phyloP scores from a whole-genome alignment of 2,329 filamentous ascomycete genomes.

The Colletotrichum trifolii region DNA sequence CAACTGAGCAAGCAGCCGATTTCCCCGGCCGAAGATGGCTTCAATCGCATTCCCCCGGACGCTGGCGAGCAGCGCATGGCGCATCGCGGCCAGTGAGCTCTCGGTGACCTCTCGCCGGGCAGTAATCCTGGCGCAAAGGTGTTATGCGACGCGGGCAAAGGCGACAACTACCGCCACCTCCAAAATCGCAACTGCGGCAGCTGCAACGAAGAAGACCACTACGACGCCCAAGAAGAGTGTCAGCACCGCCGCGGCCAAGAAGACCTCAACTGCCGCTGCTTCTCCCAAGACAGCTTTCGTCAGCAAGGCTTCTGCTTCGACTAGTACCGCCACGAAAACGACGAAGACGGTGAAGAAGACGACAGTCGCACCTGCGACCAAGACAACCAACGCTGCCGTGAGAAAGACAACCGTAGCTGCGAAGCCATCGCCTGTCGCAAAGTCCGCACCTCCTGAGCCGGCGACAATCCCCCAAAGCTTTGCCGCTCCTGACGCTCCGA shows the following conservation, averaged over 20 bases:
- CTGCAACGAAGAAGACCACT: slow-evolving; percentile 13
- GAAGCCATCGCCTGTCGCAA: background rate
- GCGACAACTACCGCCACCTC: slow-evolving; percentile 9
- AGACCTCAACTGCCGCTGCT: slow-evolving; percentile 2
- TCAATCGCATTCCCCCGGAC: slow-evolving; percentile 24
- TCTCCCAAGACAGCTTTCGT: background rate
- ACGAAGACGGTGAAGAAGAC: slow-evolving; percentile 24
- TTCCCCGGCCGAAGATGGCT: slow-evolving; percentile 1
- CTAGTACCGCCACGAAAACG: background rate
- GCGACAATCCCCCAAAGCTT: background rate
- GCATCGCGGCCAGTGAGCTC: background rate
- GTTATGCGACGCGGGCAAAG: slow-evolving; percentile 32
- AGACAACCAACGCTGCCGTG: background rate
- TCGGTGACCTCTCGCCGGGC: slow-evolving; percentile 1
- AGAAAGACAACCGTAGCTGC: background rate
- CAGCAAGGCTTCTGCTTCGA: background rate
- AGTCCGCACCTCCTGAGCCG: background rate
- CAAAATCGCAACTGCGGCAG: background rate
- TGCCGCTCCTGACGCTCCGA: too few relatives aligned
- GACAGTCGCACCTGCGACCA: background rate
- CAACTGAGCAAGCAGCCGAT: background rate
- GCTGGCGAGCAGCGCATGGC: slow-evolving; percentile 21
- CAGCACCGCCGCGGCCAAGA: slow-evolving; percentile 26
- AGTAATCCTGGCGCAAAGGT: slow-evolving; percentile 21
- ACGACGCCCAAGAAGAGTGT: slow-evolving; percentile 31